These are phyloP conservation scores for Orobanche coerulescens DNA, from an alignment of 257 asterid genomes.

Conservation along the genomic window DNA sequence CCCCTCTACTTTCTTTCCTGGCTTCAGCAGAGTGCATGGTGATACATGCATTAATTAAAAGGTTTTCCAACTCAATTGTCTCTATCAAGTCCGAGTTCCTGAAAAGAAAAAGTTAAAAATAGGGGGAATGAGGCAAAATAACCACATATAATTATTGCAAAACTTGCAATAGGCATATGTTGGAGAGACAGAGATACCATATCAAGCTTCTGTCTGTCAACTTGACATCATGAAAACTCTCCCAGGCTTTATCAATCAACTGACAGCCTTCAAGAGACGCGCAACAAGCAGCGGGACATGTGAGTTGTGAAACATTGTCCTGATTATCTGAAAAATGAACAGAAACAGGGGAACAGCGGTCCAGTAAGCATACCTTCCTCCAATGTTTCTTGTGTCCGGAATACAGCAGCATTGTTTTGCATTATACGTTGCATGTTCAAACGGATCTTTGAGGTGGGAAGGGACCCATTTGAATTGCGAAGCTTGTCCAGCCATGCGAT, in stretches of 20 bases:
- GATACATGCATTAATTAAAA: constrained; percentile 85
- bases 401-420: constrained; percentile 99
- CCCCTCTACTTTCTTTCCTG: constrained; percentile 98
- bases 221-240: constrained; percentile 81
- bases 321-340: neutral
- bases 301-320: neutral
- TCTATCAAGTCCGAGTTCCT: constrained; percentile 98
- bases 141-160: constrained; percentile 1
- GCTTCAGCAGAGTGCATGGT: constrained; percentile 99
- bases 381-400: constrained; percentile 91
- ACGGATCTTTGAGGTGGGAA: constrained; percentile 84
- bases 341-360: constrained; percentile 7
- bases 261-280: constrained; percentile 56
- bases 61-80: constrained; percentile 91
- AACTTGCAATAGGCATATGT: constrained; percentile 5
- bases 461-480: constrained; percentile 83
- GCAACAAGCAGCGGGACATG: constrained; percentile 5
- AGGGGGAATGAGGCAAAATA: neutral
- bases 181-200: constrained; percentile 44
- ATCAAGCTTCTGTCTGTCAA: constrained; percentile 82
- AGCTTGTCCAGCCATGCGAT: constrained; percentile 95
- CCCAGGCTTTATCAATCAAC: constrained; percentile 88
- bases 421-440: constrained; percentile 88
- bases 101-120: neutral
- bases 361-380: constrained; percentile 70